phyloP scores from a whole-genome alignment of 768 basidiomycete species.

The Leccinum uliginosum region DNA sequence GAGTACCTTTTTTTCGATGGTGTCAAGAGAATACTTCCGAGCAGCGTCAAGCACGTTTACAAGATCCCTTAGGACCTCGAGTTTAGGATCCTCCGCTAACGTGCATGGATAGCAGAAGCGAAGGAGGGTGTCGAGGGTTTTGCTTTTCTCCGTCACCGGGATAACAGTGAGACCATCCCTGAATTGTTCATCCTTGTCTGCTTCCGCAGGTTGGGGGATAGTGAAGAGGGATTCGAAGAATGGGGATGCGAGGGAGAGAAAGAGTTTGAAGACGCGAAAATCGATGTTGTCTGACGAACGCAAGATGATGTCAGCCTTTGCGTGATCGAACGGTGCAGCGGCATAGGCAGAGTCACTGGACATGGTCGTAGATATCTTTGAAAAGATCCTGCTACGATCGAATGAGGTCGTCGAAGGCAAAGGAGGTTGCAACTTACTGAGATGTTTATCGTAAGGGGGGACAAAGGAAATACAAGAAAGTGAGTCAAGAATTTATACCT shows the following conservation, averaged over 20 bases:
- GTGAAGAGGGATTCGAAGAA: constrained; percentile 32
- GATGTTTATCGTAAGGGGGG: not conserved
- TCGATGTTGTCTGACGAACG: constrained; percentile 28
- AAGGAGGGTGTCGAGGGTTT: constrained; percentile 21
- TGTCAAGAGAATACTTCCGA: constrained; percentile 14
- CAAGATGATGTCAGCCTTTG: constrained; percentile 21
- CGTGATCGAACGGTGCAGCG: constrained; percentile 20
- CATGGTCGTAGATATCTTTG: not conserved
- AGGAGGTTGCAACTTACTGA: not conserved
- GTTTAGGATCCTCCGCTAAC: constrained; percentile 14
- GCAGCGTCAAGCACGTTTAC: constrained; percentile 11
- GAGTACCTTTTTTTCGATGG: constrained; percentile 14
- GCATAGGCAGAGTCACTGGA: constrained; percentile 2
- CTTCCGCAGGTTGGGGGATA: constrained; percentile 24
- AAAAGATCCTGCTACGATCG: not conserved
- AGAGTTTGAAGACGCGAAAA: constrained; percentile 28
- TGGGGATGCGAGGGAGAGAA: constrained; percentile 32
- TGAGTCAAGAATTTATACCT: not conserved
- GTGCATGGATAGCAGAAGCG: constrained; percentile 28
- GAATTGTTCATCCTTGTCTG: constrained; percentile 3
- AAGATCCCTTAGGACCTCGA: constrained; percentile 9
- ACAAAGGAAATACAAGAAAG: not conserved
- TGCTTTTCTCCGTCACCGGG: constrained; percentile 16
- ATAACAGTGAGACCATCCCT: constrained; percentile 22
- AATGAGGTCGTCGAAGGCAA: not conserved